A percentile compares a stretch with the other conserved stretches of the same genome.
Evolutionary conservation across 345 rosid genomes (phyloP).

Genomic region (Mercurialis annua): DNA sequence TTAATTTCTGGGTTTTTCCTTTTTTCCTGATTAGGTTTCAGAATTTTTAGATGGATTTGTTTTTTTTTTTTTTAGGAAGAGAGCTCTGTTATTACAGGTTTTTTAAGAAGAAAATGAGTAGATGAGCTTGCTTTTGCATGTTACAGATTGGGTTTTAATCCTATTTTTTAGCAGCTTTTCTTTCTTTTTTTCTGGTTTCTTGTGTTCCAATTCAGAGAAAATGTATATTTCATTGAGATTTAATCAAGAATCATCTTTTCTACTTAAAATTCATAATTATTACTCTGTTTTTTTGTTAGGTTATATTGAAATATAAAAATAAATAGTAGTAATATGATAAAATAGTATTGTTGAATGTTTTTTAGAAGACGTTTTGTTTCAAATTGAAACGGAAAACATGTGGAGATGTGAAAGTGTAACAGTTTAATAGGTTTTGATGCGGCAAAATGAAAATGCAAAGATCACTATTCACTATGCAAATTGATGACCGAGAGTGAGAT

Average conservation of each 20-base stretch:
- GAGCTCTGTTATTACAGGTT: conserved; percentile 2
- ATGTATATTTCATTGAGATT: conserved; percentile 40
- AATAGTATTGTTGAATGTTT: no score
- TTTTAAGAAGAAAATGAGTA: conserved; percentile 15
- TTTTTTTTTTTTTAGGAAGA: conserved; percentile 3
- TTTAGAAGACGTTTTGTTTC: no score
- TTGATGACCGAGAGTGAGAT: no score
- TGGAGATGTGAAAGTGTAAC: neutral
- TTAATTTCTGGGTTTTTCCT: neutral
- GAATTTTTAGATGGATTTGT: neutral
- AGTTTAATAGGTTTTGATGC: conserved; percentile 17
- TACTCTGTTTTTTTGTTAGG: no score
- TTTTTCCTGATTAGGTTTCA: neutral
- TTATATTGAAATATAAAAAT: no score
- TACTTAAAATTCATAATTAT: no score
- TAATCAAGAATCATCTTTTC: conserved; percentile 20
- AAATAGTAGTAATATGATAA: no score
- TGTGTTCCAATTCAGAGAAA: conserved; percentile 23
- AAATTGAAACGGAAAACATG: no score
- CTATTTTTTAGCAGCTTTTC: neutral
- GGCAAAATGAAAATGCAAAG: conserved; percentile 30
- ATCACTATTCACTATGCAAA: neutral
- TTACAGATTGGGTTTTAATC: neutral
- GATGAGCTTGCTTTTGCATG: conserved; percentile 6
- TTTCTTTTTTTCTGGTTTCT: neutral